Base-by-base conservation (phyloP, 2,329 filamentous ascomycete genomes). In the Huntiella bhutanensis region DNA sequence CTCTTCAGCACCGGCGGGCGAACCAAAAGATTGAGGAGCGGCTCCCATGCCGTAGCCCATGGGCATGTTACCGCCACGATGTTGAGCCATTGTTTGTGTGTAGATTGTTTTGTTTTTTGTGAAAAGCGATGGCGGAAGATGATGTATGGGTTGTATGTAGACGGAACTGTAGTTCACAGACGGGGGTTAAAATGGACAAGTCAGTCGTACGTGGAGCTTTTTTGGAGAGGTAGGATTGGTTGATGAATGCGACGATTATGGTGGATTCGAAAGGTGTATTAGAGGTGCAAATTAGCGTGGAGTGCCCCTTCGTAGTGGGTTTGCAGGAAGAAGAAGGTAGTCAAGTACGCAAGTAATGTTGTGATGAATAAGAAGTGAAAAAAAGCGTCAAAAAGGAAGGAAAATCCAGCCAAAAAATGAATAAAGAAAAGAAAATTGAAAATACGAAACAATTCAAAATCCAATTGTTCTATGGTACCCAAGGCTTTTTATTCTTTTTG, bases 1-100 rank as follows among this genome's bases (percentile, higher is more conserved):
- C 42, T 80, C 73, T 56, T 86, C 79, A 32, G 59, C 56, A 33
- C 51, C 53, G 65, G 68, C 56, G 66, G 70, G 50, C 69, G 69
- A 74, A 52, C 74, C 78, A 57, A 85, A 87, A 53, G 77, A 75
- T 58, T 57, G 57, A 45, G 76, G 78, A 57, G 78, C 75, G 61
- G 78, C 73, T 57, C 80, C 80, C 60, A 91, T 74, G 65, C 87
- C 83, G 66, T 92, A 92, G 63, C 82, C 81, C 57, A 82, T 80
- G 40, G 43, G 43, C 13, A 49, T 49, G 17, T 15, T 43, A 12
- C 48, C 43, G 53, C 75, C 78, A 60, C 77, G 76, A 65, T 79
- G 63, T 51, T 64, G 62, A 55, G 62, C 62, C 61, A 63, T 64
- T 43, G 40, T 43, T 36, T 33, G 37, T 43, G 15, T 32, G 11